Evolutionary conservation across 106 monocot genomes (phyloP).

Genomic region (Acanthochlamys bracteata): DNA sequence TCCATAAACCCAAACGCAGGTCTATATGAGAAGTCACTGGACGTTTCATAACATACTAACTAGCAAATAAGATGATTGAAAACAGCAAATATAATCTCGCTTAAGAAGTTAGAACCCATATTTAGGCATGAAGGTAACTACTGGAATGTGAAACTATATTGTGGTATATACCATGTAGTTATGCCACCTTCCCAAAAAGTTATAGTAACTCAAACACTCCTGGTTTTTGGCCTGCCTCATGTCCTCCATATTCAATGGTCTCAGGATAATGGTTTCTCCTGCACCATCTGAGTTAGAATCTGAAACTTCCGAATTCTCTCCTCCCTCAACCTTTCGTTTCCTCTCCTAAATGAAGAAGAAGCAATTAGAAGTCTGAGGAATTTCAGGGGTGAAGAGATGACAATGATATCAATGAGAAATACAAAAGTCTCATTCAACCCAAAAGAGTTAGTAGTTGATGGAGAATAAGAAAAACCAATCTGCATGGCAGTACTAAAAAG

Average conservation of each 20-base stretch:
- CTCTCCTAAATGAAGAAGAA: conserved; percentile 19
- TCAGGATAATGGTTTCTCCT: conserved; percentile 22
- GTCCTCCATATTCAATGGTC: conserved; percentile 64
- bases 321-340: conserved; percentile 18
- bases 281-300: conserved; percentile 8
- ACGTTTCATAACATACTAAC: too few relatives aligned
- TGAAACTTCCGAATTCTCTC: conserved; percentile 11
- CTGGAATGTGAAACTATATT: background rate
- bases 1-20: too few relatives aligned
- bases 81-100: too few relatives aligned
- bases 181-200: background rate
- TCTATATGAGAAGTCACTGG: too few relatives aligned
- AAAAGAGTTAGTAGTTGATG: too few relatives aligned
- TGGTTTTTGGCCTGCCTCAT: conserved; percentile 53
- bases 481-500: too few relatives aligned
- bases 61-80: too few relatives aligned
- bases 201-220: conserved; percentile 11
- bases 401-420: background rate
- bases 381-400: background rate
- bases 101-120: too few relatives aligned
- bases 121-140: too few relatives aligned
- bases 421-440: background rate
- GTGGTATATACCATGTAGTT: background rate
- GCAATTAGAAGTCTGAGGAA: background rate
- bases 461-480: too few relatives aligned